phyloP scores from a whole-genome alignment of 257 asterid species.

The Cynanchum wilfordii region DNA sequence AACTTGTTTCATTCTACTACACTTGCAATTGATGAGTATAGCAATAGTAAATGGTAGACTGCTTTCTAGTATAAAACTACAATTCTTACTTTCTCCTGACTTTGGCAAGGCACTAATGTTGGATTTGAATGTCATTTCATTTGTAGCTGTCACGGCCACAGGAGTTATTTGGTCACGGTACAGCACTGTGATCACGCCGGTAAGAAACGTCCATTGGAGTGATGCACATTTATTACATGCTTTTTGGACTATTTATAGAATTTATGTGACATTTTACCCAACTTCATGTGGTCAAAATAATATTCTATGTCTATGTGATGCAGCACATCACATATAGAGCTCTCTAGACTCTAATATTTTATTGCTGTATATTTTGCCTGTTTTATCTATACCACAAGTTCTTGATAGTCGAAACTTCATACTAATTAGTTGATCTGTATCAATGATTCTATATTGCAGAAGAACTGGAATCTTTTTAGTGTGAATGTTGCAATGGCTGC shows the following conservation, averaged over 20 bases:
- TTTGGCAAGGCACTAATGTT: not conserved
- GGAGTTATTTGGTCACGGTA: constrained; percentile 76
- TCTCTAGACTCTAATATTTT: not conserved
- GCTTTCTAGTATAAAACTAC: not conserved
- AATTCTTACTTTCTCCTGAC: not conserved
- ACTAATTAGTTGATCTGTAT: not conserved
- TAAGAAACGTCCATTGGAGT: constrained; percentile 22
- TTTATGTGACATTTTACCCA: not conserved
- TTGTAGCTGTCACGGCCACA: constrained; percentile 63
- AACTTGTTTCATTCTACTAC: not conserved
- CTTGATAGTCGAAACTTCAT: not conserved
- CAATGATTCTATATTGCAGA: constrained; percentile 50
- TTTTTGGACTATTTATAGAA: not conserved
- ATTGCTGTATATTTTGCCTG: not conserved
- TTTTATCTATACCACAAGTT: not conserved
- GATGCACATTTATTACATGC: not conserved
- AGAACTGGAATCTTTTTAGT: constrained; percentile 86
- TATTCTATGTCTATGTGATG: not conserved
- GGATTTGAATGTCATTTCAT: not conserved
- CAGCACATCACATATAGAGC: not conserved
- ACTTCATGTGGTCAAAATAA: not conserved
- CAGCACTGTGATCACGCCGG: constrained; percentile 68
- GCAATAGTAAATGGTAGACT: not conserved
- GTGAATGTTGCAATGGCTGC: constrained; percentile 90
- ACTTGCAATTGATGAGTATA: not conserved